Evolutionary conservation across 352 stramenopile genomes (phyloP), one percentile per base, ranked within the genome.

Genomic region (Globisporangium nagaii): DNA sequence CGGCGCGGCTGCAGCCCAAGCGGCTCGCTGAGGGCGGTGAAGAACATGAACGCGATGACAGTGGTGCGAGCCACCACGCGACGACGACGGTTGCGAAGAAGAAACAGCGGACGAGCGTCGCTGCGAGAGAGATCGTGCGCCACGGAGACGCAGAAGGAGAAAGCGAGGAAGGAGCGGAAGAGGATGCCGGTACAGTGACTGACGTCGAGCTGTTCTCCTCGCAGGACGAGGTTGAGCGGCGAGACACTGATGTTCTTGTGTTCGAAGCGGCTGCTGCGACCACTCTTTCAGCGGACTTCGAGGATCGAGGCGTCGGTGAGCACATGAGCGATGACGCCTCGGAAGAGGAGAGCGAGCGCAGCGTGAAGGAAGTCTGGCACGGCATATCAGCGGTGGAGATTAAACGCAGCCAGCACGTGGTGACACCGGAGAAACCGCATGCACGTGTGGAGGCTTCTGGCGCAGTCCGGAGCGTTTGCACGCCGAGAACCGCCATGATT

Each of bases 181-280:
- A 19, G 13, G 56, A 76, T 30, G 32, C 44, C 35, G 72, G 75
- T 73, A 82, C 50, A 56, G 64, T 78, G 55, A 86, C 77, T 22
- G 74, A 88, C 63, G 60, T 51, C 27, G 75, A 86, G 32, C 59
- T 83, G 46, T 51, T 78, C 11, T 86, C 71, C n/a, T 85, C 76
- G 10, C 73, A 83, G 34, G 68, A 86, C 56, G 75, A 84, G 40
- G 53, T 41, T 27, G 43, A 48, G 20, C 53, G 24, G 7, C 17
- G 42, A 31, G 35, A 30, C 32, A 53, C 53, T 60, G 42, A 34
- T 24, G 40, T 9, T 40, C 43, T 24, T 50, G 50, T 69, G 41
- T 61, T 17, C 32, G 17, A 32, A 42, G 28, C 31, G 41, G 27
- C 34, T 31, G 27, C 28, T 34, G 19, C 32, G 53, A 19, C 22